phyloP scores from a whole-genome alignment of 2,329 filamentous ascomycete species.

The Neoascochyta sp. region DNA sequence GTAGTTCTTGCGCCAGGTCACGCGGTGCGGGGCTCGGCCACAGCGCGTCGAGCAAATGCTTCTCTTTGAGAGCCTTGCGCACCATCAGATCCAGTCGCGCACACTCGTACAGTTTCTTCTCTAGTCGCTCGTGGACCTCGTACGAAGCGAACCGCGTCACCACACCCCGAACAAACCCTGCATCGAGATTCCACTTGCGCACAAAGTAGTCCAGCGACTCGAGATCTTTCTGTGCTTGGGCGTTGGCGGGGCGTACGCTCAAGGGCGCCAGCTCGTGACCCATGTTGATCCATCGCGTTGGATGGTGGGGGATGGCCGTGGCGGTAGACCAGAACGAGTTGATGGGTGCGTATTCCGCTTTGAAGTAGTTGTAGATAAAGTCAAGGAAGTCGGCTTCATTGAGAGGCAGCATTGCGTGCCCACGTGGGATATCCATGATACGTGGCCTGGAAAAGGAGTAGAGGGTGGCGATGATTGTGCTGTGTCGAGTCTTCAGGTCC shows the following conservation, averaged over 20 bases:
- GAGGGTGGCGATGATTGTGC: too few species aligned
- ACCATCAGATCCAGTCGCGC: conserved; percentile 36
- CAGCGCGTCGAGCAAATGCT: conserved; percentile 34
- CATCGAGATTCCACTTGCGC: conserved; percentile 30
- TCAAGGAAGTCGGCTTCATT: conserved; percentile 33
- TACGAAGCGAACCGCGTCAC: conserved; percentile 35
- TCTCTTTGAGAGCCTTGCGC: conserved; percentile 37
- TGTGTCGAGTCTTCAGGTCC: conserved; percentile 1
- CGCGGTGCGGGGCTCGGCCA: conserved; percentile 34
- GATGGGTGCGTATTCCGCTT: conserved; percentile 38
- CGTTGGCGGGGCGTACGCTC: conserved; percentile 31
- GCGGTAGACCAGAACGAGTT: conserved; percentile 37
- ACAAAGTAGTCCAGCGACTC: conserved; percentile 34
- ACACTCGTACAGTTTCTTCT: conserved; percentile 37
- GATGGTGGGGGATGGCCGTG: conserved; percentile 29
- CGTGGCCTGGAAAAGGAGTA: too few species aligned
- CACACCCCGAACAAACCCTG: conserved; percentile 29
- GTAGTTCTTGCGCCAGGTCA: conserved; percentile 22
- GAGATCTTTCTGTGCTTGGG: conserved; percentile 37
- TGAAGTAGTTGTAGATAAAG: conserved; percentile 39
- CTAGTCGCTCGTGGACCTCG: conserved; percentile 34
- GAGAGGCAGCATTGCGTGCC: conserved; percentile 32
- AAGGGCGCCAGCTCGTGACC: conserved; percentile 33
- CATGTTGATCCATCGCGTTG: conserved; percentile 31
- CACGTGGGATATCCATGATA: conserved; percentile 33